phyloP scores from a whole-genome alignment of 345 rosid species.

The Tarenaya hassleriana region DNA sequence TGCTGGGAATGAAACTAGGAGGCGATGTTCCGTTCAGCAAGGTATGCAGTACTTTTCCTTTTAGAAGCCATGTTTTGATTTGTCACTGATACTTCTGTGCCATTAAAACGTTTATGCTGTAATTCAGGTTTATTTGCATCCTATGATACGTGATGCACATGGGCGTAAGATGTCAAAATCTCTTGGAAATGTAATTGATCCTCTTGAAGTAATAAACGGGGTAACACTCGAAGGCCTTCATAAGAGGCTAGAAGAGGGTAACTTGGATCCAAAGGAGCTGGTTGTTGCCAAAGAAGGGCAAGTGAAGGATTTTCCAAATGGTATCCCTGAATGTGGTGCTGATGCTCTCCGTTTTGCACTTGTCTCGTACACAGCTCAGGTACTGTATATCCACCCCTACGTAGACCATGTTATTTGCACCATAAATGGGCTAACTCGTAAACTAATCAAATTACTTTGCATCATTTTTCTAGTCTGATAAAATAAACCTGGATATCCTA shows the following conservation, averaged over 20 bases:
- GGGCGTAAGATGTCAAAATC: slow-evolving; percentile 98
- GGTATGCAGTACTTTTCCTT: slow-evolving; percentile 46
- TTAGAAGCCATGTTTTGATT: background rate
- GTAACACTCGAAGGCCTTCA: slow-evolving; percentile 76
- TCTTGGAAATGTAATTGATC: slow-evolving; percentile 87
- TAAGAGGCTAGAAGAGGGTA: slow-evolving; percentile 75
- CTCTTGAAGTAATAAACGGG: slow-evolving; percentile 89
- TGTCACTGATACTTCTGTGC: slow-evolving; percentile 5
- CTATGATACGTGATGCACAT: slow-evolving; percentile 95
- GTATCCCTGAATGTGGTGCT: slow-evolving; percentile 93
- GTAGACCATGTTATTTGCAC: slow-evolving; percentile 1
- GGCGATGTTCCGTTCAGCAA: slow-evolving; percentile 86
- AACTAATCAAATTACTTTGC: slow-evolving; percentile 15
- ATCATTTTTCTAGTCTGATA: slow-evolving; percentile 61
- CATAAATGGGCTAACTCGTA: background rate
- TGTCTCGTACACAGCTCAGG: slow-evolving; percentile 93
- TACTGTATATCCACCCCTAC: slow-evolving; percentile 13
- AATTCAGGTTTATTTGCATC: slow-evolving; percentile 83
- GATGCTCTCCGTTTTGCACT: slow-evolving; percentile 99
- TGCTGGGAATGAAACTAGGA: slow-evolving; percentile 78
- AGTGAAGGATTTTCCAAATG: slow-evolving; percentile 74
- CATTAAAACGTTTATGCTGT: background rate
- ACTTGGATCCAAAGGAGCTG: slow-evolving; percentile 68
- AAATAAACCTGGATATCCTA: slow-evolving; percentile 89
- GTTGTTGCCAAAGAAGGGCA: slow-evolving; percentile 75